Evolutionary conservation across 345 rosid genomes (phyloP).

Genomic region (Pistacia vera): DNA sequence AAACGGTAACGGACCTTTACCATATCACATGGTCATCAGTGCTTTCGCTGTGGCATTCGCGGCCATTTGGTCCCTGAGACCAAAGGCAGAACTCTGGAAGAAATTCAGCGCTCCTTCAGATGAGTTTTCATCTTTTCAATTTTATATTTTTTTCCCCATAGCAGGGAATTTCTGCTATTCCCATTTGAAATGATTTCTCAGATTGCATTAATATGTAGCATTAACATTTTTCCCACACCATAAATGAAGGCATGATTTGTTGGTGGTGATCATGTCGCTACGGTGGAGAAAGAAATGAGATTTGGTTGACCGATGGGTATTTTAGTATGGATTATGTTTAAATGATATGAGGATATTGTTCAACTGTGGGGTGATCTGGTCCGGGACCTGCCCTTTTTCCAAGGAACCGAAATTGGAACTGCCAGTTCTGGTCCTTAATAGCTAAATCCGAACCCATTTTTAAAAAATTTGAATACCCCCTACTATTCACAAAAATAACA

Average conservation of each 20-base stretch:
- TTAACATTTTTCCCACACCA: neutral
- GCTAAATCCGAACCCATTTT: too few relatives aligned
- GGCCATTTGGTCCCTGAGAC: slow-evolving; percentile 81
- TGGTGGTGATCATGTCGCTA: too few relatives aligned
- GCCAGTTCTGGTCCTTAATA: too few relatives aligned
- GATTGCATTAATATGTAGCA: neutral
- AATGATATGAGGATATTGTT: too few relatives aligned
- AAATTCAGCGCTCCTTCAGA: slow-evolving; percentile 87
- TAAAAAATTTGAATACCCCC: too few relatives aligned
- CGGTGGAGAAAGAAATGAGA: too few relatives aligned
- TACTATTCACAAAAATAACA: too few relatives aligned
- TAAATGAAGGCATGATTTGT: slow-evolving; percentile 11
- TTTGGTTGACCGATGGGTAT: too few relatives aligned
- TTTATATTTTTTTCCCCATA: neutral
- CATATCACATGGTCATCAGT: slow-evolving; percentile 58
- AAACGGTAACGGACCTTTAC: slow-evolving; percentile 71
- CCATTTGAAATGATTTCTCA: neutral
- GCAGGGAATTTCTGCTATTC: neutral
- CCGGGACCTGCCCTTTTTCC: too few relatives aligned
- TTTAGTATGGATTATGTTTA: too few relatives aligned
- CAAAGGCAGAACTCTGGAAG: slow-evolving; percentile 87
- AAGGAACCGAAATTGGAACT: too few relatives aligned
- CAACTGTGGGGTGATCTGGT: too few relatives aligned
- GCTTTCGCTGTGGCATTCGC: slow-evolving; percentile 68
- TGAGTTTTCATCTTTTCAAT: slow-evolving; percentile 37